Base-by-base conservation (phyloP, 352 stramenopile species). In the Globisporangium paddicum region DNA sequence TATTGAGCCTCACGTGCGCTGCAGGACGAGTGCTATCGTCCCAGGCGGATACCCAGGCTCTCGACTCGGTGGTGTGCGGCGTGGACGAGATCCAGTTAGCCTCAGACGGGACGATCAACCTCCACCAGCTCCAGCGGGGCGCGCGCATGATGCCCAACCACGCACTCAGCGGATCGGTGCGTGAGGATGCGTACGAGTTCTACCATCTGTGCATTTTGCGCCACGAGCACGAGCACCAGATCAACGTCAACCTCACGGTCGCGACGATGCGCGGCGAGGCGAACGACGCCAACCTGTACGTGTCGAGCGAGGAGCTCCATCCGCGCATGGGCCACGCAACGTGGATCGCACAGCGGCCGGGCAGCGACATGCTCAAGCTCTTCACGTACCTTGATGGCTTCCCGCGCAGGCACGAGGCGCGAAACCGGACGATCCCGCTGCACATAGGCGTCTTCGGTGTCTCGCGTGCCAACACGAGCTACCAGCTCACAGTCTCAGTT, bases 341-440 rank as follows among this genome's bases (percentile, higher is more conserved):
- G 41, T 93, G 83, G 83, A 89, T 93, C 64, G 64, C 81, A 4
- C 79, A 91, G 66, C 75, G 61, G 2, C 66, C 60, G 0, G 77
- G 79, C 38, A 71, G 75, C 58, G 82, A 90, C 30, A 57, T 69
- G 21, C 69, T 93, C 38, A 77, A 76, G 51, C 71, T 93, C 13
- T 86, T 67, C 56, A 93, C 84, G 51, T 93, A 92, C 49, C 62
- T 93, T 13, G 82, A 90, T 32, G 84, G 83, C 9, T 93, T 91
- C 55, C 79, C 81, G 10, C 81, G 83, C 42, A 77, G 76, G 40
- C 55, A 58, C 28, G 71, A 87, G 28, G 51, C 60, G 0, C 67
- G 61, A 18, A 76, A 69, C 57, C 76, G 73, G 13, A 81, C 76
- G 63, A 77, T 91, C 41, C 52, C 84, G 30, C 63, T 93, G 18